Percentiles rank a stretch among this genome's conserved stretches.
phyloP scores from a whole-genome alignment of 306 rosid species.

The Cercis canadensis region DNA sequence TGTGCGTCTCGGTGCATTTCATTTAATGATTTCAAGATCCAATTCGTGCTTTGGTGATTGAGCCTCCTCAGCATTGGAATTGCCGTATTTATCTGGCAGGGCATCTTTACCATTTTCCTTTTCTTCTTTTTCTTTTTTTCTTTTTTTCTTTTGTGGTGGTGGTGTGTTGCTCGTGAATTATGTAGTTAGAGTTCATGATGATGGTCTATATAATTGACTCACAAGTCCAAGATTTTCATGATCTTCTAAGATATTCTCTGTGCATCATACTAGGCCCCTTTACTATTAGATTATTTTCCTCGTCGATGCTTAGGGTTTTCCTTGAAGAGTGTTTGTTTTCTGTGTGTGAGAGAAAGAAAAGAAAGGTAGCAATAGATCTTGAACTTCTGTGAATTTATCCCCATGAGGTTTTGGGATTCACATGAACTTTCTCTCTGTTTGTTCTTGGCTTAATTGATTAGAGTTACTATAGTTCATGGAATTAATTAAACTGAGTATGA shows the following conservation, averaged over 20 bases:
- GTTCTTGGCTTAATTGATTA: conserved; percentile 27
- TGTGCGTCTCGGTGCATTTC: conserved; percentile 46
- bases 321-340: background rate
- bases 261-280: conserved; percentile 5
- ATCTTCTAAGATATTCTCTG: conserved; percentile 28
- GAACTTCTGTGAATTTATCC: conserved; percentile 14
- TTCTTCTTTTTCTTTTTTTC: conserved; percentile 23
- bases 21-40: conserved; percentile 46
- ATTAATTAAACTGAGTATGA: background rate
- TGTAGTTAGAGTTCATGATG: conserved; percentile 34
- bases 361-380: background rate
- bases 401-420: conserved; percentile 26
- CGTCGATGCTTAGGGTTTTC: no score
- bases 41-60: conserved; percentile 47
- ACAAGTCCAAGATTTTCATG: background rate
- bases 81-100: conserved; percentile 23
- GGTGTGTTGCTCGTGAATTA: background rate
- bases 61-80: conserved; percentile 40
- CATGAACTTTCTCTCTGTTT: conserved; percentile 21
- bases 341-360: conserved; percentile 13
- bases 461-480: background rate
- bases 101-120: background rate
- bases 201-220: background rate
- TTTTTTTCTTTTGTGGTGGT: background rate
- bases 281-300: background rate